Conservation (phyloP, 805 yeast genomes). For the Ogataea naganishii region DNA sequence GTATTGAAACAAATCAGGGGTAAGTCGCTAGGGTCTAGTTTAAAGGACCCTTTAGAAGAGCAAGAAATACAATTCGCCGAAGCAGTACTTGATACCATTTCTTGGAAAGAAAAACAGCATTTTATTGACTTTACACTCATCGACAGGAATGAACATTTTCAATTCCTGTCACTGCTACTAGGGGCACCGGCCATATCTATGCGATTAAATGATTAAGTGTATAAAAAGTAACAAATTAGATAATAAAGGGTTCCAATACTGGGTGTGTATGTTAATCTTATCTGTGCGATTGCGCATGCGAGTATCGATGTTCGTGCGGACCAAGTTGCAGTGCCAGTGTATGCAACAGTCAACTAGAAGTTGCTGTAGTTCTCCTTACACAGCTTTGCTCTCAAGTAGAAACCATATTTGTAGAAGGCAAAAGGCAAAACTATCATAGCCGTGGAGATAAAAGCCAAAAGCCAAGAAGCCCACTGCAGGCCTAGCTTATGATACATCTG, state of each 20-base stretch:
- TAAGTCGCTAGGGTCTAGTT: background rate
- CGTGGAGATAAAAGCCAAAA: conserved; percentile 66
- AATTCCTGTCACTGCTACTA: too few species aligned
- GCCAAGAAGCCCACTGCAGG: conserved; percentile 73
- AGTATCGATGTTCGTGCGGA: background rate
- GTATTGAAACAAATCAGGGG: background rate
- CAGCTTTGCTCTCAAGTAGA: conserved; percentile 47
- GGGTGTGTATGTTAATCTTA: background rate
- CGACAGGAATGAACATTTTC: too few species aligned
- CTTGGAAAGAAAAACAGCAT: background rate
- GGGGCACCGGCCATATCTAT: background rate
- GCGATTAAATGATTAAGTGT: background rate
- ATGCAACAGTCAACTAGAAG: conserved; percentile 2
- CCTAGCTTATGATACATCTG: conserved; percentile 75
- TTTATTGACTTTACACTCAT: too few species aligned
- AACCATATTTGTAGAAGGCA: conserved; percentile 63
- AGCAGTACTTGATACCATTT: background rate
- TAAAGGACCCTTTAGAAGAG: background rate
- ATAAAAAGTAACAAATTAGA: background rate
- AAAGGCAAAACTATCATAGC: conserved; percentile 72
- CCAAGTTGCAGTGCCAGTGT: background rate
- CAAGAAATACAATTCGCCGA: background rate
- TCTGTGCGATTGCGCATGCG: background rate
- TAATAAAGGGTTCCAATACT: background rate
- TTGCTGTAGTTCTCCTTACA: conserved; percentile 55